Base-by-base conservation (phyloP, 805 yeast genomes). In the Jamesozyma jinghongensis region DNA sequence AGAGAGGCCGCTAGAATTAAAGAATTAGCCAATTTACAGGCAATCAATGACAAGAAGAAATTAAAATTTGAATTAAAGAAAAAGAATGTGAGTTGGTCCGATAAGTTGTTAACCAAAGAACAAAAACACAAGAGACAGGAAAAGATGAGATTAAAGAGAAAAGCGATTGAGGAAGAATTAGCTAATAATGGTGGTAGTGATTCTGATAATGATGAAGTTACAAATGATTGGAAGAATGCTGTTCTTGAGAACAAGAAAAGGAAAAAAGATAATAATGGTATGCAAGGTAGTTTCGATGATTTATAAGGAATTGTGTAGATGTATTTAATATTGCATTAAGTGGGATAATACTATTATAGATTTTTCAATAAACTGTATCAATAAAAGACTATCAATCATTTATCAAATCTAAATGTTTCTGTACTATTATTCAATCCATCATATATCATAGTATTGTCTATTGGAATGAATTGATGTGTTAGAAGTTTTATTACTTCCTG, bases 201-300 rank as follows among this genome's bases (percentile, higher is more conserved):
- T 18, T 53, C 51, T n/a, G 57, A 47, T 18, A 56, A 52, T n/a
- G 64, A 59, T 44, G 80, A 73, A 38, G 62, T 63, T 2, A 74
- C 70, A 39, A 73, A 67, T 32, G 97, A 92, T 62, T 92, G 97
- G 98, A 92, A 92, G 62, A 88, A 82, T 25, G 53, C 81, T 19
- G 81, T 90, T 1, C 65, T 75, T 46, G 73, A 73, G 36, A 77
- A 71, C 45, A 88, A 85, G 57, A 77, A 70, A 60, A 68, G 68
- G 48, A 81, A 77, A 59, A 62, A 59, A 11, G 38, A 47, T 14
- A 49, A 48, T n/a, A 49, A 14, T 47, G 48, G n/a, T 48, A 52
- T 29, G 66, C 75, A 70, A 52, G 82, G 83, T 1, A 66, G 69
- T 33, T 85, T 85, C 62, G 87, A 79, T 52, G 80, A 68, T 51